These are phyloP conservation scores for Pythium chondricola DNA, from an alignment of 352 stramenopile genomes.

Conservation along the genomic window DNA sequence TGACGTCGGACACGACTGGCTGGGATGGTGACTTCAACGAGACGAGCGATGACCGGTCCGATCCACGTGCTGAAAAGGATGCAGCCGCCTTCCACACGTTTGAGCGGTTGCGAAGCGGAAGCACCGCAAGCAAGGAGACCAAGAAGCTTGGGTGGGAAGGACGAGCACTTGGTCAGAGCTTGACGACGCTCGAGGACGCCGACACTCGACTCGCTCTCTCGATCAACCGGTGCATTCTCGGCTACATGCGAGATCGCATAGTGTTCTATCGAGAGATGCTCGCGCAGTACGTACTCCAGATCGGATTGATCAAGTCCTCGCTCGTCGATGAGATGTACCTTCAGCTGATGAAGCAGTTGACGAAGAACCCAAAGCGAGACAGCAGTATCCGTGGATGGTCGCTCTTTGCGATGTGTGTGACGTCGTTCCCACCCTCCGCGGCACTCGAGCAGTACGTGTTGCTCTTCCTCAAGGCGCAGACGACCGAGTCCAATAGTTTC, in stretches of 20 bases:
- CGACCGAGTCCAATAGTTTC: constrained; percentile 61
- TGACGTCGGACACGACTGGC: constrained; percentile 39
- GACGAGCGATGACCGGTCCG: constrained; percentile 1
- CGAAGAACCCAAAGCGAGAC: constrained; percentile 88
- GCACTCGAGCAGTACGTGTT: constrained; percentile 88
- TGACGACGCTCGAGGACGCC: constrained; percentile 50
- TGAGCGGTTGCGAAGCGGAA: constrained; percentile 54
- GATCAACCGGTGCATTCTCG: constrained; percentile 91
- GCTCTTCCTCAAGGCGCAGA: constrained; percentile 87
- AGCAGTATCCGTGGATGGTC: constrained; percentile 90
- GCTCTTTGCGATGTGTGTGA: constrained; percentile 90
- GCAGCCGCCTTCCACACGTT: constrained; percentile 59
- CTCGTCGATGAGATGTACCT: constrained; percentile 93
- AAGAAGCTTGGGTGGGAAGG: constrained; percentile 68
- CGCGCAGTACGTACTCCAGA: constrained; percentile 91
- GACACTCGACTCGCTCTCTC: constrained; percentile 56
- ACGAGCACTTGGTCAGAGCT: constrained; percentile 50
- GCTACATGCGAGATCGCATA: constrained; percentile 93
- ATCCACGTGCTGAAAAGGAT: constrained; percentile 28
- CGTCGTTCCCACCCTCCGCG: constrained; percentile 85
- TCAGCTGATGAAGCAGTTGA: constrained; percentile 92
- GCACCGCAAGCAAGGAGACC: constrained; percentile 26
- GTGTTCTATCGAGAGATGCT: constrained; percentile 93
- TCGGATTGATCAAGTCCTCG: constrained; percentile 79
- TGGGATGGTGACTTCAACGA: constrained; percentile 27